These are phyloP conservation scores for Aspergillus uvarum DNA, from an alignment of 2,329 filamentous ascomycete genomes.

Conservation along the genomic window DNA sequence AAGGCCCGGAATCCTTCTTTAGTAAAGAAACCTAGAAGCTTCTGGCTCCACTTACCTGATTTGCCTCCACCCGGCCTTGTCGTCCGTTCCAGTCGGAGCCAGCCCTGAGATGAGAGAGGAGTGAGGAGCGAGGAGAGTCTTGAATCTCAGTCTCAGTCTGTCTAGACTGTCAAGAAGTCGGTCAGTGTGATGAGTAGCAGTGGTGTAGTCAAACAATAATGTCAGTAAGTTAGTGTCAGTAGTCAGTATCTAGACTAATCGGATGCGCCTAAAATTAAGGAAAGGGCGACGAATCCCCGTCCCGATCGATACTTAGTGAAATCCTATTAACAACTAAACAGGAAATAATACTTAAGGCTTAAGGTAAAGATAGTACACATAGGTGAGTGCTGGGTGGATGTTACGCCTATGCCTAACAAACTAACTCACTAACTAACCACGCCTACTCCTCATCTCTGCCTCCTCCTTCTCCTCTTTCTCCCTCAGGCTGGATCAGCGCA, in stretches of 20 bases:
- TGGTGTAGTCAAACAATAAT: too few species aligned
- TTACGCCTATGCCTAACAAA: background rate
- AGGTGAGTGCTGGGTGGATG: background rate
- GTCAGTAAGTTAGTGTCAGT: background rate
- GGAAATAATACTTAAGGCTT: background rate
- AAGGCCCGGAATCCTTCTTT: background rate
- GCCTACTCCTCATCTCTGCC: too few species aligned
- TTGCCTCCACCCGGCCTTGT: conserved; percentile 9
- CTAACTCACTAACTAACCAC: too few species aligned
- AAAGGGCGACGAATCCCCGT: background rate
- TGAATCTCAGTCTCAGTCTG: too few species aligned
- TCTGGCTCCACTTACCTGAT: conserved; percentile 6
- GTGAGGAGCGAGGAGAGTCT: background rate
- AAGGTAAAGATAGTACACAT: background rate
- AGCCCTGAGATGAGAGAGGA: background rate
- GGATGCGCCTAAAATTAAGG: background rate
- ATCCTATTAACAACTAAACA: background rate
- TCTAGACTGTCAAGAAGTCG: too few species aligned
- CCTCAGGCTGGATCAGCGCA: conserved; percentile 1
- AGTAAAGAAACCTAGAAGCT: conserved; percentile 2
- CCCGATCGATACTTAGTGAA: background rate
- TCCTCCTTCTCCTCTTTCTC: background rate
- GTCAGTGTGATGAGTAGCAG: too few species aligned
- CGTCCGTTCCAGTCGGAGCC: background rate
- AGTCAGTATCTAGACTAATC: background rate